These are phyloP conservation scores for Astrocystis sublimbata DNA, from an alignment of 495 filamentous ascomycete genomes.

Conservation along the genomic window DNA sequence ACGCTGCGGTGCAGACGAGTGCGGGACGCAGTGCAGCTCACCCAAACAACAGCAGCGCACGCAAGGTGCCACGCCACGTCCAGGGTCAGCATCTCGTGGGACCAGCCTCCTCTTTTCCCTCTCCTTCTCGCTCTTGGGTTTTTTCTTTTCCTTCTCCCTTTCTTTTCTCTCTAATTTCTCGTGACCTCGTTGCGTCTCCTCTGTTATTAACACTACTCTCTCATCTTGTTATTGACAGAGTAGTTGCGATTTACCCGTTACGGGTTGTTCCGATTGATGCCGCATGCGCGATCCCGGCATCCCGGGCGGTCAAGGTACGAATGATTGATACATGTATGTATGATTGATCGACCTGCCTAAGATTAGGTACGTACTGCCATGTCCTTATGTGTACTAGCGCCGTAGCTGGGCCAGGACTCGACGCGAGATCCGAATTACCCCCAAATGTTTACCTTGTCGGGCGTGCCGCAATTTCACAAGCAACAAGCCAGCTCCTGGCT, in stretches of 20 bases:
- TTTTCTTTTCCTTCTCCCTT: background rate
- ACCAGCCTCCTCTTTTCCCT: conserved; percentile 3
- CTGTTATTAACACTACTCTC: background rate
- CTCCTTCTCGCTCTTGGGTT: no score
- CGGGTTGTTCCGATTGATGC: background rate
- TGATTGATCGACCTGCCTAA: no score
- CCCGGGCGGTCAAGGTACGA: no score
- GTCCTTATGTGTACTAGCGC: no score
- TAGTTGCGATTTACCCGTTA: no score
- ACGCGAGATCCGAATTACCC: conserved; percentile 11
- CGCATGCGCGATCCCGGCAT: no score
- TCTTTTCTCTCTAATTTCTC: background rate
- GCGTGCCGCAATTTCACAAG: conserved; percentile 12
- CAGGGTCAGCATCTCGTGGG: no score
- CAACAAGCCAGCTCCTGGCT: background rate
- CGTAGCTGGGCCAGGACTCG: no score
- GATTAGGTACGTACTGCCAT: no score
- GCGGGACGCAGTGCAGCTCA: conserved; percentile 8
- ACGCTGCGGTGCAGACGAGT: no score
- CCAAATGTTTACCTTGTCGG: background rate
- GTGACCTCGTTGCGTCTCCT: background rate
- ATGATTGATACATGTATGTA: no score
- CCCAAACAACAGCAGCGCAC: background rate
- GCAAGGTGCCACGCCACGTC: no score
- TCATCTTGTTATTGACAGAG: background rate